Percentiles rank a stretch among this genome's conserved stretches.
Evolutionary conservation across 2,329 filamentous ascomycete species (phyloP).

Genomic region (Hypomyces rosellus): DNA sequence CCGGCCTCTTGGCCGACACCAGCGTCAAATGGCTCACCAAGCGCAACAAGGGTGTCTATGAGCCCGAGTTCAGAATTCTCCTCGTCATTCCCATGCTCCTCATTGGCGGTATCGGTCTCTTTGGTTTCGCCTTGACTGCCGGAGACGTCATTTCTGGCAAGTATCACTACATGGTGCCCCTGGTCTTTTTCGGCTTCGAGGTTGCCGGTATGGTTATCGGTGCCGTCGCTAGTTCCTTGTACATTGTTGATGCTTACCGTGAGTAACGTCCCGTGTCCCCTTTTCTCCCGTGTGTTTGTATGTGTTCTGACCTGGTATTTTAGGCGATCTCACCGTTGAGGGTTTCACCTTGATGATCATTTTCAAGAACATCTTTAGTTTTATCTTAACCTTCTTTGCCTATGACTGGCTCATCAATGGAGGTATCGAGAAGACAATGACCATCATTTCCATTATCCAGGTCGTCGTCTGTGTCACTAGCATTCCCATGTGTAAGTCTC

Average conservation of each 20-base stretch:
- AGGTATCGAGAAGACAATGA: conserved; percentile 58
- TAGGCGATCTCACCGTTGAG: conserved; percentile 75
- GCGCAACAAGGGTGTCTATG: conserved; percentile 74
- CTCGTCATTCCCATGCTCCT: conserved; percentile 78
- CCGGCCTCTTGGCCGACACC: conserved; percentile 67
- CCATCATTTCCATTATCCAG: conserved; percentile 69
- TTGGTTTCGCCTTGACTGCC: conserved; percentile 74
- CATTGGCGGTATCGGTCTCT: conserved; percentile 70
- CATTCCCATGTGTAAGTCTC: conserved; percentile 68
- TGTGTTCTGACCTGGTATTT: background rate
- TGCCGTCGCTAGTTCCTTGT: conserved; percentile 76
- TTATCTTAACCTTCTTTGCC: conserved; percentile 74
- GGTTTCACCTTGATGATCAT: conserved; percentile 84
- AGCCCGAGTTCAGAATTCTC: conserved; percentile 83
- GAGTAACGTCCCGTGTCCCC: conserved; percentile 28
- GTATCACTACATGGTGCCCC: conserved; percentile 67
- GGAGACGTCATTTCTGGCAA: conserved; percentile 46
- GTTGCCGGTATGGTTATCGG: conserved; percentile 90
- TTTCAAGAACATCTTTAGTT: conserved; percentile 94
- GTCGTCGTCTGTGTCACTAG: conserved; percentile 68
- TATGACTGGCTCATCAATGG: conserved; percentile 73
- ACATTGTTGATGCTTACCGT: conserved; percentile 91
- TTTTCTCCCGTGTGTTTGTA: background rate
- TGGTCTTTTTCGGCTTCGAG: conserved; percentile 77
- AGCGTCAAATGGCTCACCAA: conserved; percentile 64